Evolutionary conservation across 2,329 filamentous ascomycete species (phyloP).

Genomic region (Fusarium sp.): DNA sequence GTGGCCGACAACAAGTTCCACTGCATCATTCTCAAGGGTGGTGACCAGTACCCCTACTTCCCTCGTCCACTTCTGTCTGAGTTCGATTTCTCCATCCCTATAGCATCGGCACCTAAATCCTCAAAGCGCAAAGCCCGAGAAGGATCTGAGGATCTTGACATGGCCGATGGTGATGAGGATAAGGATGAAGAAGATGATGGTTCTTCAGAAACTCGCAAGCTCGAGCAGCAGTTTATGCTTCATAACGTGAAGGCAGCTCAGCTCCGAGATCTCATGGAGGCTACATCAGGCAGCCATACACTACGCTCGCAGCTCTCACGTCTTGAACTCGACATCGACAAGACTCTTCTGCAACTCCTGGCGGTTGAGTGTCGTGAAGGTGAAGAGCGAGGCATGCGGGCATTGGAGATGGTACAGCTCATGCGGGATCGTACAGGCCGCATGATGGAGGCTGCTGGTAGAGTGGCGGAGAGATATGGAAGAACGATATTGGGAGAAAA

Average conservation of each 20-base stretch:
- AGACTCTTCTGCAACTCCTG: slow-evolving; percentile 86
- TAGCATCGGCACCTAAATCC: slow-evolving; percentile 63
- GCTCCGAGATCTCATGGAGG: slow-evolving; percentile 76
- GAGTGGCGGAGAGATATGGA: slow-evolving; percentile 88
- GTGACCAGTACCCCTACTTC: slow-evolving; percentile 92
- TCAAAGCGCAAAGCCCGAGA: slow-evolving; percentile 46
- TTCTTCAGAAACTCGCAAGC: slow-evolving; percentile 62
- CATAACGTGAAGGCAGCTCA: slow-evolving; percentile 77
- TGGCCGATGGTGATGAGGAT: slow-evolving; percentile 47
- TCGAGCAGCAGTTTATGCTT: slow-evolving; percentile 86
- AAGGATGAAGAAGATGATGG: slow-evolving; percentile 47
- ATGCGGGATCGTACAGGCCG: slow-evolving; percentile 86
- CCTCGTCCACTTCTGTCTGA: slow-evolving; percentile 89
- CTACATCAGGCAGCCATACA: slow-evolving; percentile 64
- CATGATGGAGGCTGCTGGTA: slow-evolving; percentile 91
- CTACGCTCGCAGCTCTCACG: slow-evolving; percentile 74
- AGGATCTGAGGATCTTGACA: slow-evolving; percentile 45
- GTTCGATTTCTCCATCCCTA: slow-evolving; percentile 89
- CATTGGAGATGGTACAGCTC: slow-evolving; percentile 86
- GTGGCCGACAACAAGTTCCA: slow-evolving; percentile 93
- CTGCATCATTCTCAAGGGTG: slow-evolving; percentile 98
- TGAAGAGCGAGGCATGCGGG: slow-evolving; percentile 94
- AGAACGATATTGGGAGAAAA: slow-evolving; percentile 84
- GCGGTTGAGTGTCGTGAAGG: slow-evolving; percentile 90
- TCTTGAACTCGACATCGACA: slow-evolving; percentile 87